phyloP scores from a whole-genome alignment of 169 alveolate species.

The Hammondia hammondi region DNA sequence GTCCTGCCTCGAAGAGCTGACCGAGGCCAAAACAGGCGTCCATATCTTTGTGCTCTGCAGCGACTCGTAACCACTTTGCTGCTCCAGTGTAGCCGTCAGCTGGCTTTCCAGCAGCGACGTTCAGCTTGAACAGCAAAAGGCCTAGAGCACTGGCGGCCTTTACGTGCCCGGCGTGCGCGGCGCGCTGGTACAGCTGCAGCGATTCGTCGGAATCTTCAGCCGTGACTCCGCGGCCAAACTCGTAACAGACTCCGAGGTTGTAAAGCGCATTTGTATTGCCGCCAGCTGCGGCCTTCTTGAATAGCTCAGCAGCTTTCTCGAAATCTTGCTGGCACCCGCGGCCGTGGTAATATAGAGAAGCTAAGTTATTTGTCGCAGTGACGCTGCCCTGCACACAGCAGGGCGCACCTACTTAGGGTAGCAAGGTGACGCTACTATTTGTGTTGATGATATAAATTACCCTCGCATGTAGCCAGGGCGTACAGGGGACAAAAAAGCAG shows the following conservation, averaged over 20 bases:
- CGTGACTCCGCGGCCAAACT: constrained; percentile 36
- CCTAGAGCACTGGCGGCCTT: constrained; percentile 42
- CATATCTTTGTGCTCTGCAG: not conserved
- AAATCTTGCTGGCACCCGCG: constrained; percentile 22
- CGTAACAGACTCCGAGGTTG: constrained; percentile 45
- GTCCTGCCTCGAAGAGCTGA: constrained; percentile 39
- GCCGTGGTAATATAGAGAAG: constrained; percentile 29
- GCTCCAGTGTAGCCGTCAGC: constrained; percentile 13
- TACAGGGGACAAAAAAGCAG: no score
- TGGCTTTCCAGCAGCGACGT: constrained; percentile 34
- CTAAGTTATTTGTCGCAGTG: constrained; percentile 27
- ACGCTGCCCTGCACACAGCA: constrained; percentile 2
- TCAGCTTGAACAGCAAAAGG: constrained; percentile 9
- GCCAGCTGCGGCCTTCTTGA: constrained; percentile 9
- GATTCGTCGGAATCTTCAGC: constrained; percentile 33
- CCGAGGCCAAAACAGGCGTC: constrained; percentile 3
- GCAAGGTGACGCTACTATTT: no score
- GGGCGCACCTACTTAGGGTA: no score
- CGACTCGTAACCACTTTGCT: constrained; percentile 42
- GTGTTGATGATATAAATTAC: no score
- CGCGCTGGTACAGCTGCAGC: not conserved
- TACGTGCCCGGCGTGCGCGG: constrained; percentile 46
- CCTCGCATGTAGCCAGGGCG: no score
- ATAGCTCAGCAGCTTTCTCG: constrained; percentile 39
- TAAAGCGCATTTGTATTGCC: constrained; percentile 1